phyloP scores from a whole-genome alignment of 495 filamentous ascomycete species.

The Penicillium argentinense region DNA sequence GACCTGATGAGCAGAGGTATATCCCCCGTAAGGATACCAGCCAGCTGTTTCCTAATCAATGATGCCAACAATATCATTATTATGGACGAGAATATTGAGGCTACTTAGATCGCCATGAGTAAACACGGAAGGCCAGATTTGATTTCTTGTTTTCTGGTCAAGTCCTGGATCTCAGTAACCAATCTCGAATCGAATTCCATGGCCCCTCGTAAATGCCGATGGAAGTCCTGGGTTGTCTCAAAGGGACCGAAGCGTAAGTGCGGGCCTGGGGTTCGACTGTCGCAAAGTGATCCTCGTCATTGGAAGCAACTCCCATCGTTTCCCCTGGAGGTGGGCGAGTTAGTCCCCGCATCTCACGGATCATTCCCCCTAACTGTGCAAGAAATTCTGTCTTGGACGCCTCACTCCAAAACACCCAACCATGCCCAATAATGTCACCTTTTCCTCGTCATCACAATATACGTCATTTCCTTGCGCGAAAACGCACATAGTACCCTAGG shows the following conservation, averaged over 20 bases:
- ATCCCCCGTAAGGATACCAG: constrained; percentile 57
- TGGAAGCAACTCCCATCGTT: constrained; percentile 36
- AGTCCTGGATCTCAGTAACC: constrained; percentile 32
- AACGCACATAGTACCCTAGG: constrained; percentile 51
- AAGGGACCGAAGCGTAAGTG: constrained; percentile 43
- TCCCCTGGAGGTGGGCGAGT: constrained; percentile 30
- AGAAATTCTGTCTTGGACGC: constrained; percentile 45
- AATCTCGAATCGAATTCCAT: constrained; percentile 34
- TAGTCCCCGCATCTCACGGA: constrained; percentile 44
- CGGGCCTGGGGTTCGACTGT: constrained; percentile 33
- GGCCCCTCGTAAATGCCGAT: constrained; percentile 39
- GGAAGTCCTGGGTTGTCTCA: constrained; percentile 40
- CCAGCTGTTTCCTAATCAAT: constrained; percentile 55
- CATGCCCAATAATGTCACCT: constrained; percentile 32
- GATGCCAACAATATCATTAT: constrained; percentile 45
- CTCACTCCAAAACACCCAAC: constrained; percentile 31
- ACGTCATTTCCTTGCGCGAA: constrained; percentile 34
- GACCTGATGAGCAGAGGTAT: constrained; percentile 34
- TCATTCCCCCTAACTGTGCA: constrained; percentile 38
- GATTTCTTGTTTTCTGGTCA: constrained; percentile 24
- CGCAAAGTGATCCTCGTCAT: constrained; percentile 43
- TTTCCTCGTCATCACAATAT: constrained; percentile 51
- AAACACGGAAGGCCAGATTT: constrained; percentile 18
- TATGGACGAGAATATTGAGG: constrained; percentile 40
- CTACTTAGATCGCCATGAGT: constrained; percentile 46